Conservation (phyloP, 768 basidiomycete genomes). For the Leccinum olivaceopallidum region DNA sequence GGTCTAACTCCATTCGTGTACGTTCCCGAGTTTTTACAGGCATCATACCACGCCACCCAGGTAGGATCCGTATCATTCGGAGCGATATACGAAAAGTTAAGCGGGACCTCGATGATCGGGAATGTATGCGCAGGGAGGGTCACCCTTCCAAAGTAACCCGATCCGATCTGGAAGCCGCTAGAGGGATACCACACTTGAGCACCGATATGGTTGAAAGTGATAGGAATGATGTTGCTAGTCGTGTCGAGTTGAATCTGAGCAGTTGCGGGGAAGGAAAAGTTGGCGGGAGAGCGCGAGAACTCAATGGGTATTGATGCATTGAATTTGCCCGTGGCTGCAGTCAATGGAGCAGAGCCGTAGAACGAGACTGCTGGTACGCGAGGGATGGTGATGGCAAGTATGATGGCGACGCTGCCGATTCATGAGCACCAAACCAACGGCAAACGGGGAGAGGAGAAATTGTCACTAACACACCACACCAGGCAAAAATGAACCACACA, state of each 20-base stretch:
- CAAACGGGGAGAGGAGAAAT: not conserved
- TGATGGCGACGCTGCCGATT: slow-evolving; percentile 54
- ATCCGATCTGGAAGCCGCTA: slow-evolving; percentile 63
- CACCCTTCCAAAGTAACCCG: slow-evolving; percentile 58
- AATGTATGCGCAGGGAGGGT: slow-evolving; percentile 68
- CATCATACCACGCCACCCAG: slow-evolving; percentile 79
- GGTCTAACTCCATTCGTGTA: slow-evolving; percentile 53
- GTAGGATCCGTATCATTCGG: slow-evolving; percentile 81
- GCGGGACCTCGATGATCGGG: slow-evolving; percentile 66
- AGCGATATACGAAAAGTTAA: slow-evolving; percentile 83
- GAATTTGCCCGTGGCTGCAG: slow-evolving; percentile 57
- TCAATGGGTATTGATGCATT: slow-evolving; percentile 52
- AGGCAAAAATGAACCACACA: slow-evolving; percentile 65
- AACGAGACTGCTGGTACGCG: slow-evolving; percentile 76
- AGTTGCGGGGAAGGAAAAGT: slow-evolving; percentile 84
- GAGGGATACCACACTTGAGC: slow-evolving; percentile 72
- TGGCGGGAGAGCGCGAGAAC: slow-evolving; percentile 80
- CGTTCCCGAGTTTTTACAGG: slow-evolving; percentile 62
- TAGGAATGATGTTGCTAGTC: slow-evolving; percentile 68
- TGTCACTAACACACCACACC: slow-evolving; percentile 53
- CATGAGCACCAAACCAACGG: slow-evolving; percentile 6
- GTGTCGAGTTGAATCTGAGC: slow-evolving; percentile 81
- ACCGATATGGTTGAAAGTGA: slow-evolving; percentile 66
- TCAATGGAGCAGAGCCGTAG: slow-evolving; percentile 56
- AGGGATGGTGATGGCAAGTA: slow-evolving; percentile 80